Evolutionary conservation across 768 basidiomycete species (phyloP).

Genomic region (Mrakia blollopis): DNA sequence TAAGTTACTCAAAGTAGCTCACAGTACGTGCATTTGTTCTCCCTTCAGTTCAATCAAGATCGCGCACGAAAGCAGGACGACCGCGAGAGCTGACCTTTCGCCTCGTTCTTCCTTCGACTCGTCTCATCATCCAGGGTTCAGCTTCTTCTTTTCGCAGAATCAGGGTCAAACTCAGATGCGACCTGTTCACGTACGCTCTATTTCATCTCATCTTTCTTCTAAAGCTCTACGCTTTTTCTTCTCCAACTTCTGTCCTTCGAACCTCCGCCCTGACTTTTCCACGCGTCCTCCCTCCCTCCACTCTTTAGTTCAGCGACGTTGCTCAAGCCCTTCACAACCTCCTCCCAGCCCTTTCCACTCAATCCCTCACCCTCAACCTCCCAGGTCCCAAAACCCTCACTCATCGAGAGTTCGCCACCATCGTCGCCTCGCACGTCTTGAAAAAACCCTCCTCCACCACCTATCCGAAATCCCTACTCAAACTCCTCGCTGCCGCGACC

Average conservation of each 20-base stretch:
- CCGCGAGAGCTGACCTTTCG: not conserved
- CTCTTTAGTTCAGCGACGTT: conserved; percentile 75
- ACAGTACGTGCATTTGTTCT: not conserved
- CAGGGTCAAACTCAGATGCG: conserved; percentile 76
- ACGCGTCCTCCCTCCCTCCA: no score
- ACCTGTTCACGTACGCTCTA: conserved; percentile 73
- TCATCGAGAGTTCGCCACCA: conserved; percentile 54
- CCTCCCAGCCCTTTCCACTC: conserved; percentile 11
- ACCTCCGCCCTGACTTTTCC: not conserved
- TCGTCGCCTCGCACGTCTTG: conserved; percentile 51
- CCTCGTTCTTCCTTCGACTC: not conserved
- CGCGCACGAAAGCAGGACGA: not conserved
- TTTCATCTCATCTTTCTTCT: conserved; percentile 8
- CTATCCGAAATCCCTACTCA: conserved; percentile 68
- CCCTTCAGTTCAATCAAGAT: no score
- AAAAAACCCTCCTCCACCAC: conserved; percentile 67
- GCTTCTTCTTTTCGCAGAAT: conserved; percentile 92
- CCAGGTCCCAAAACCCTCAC: conserved; percentile 85
- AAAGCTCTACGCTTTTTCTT: not conserved
- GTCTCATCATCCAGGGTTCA: conserved; percentile 63
- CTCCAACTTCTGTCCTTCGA: no score
- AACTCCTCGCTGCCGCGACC: conserved; percentile 57
- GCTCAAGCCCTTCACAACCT: conserved; percentile 84
- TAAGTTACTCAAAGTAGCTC: conserved; percentile 46
- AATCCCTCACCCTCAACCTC: conserved; percentile 62